phyloP scores from a whole-genome alignment of 495 filamentous ascomycete genomes.

The Trichodelitschia bisporula region DNA sequence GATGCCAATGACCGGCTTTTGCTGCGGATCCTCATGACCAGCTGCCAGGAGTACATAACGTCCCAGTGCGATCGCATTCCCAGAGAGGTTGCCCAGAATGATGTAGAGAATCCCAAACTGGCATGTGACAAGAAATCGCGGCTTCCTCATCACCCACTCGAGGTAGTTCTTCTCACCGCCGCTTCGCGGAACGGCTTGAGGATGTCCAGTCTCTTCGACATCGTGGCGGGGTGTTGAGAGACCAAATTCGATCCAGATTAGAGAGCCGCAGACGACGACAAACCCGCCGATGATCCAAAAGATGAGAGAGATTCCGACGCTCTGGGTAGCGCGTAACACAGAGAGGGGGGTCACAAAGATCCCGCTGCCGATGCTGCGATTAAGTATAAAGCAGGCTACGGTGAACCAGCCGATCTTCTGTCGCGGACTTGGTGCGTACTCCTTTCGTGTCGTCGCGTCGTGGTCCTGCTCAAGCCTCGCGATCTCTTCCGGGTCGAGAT shows the following conservation, averaged over 20 bases:
- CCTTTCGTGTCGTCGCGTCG: too few species aligned
- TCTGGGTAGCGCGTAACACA: slow-evolving; percentile 3
- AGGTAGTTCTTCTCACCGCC: slow-evolving; percentile 30
- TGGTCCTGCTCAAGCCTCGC: too few species aligned
- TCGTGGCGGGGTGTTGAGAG: slow-evolving; percentile 4
- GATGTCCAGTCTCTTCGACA: slow-evolving; percentile 1
- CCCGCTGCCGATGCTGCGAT: too few species aligned
- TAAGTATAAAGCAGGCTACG: too few species aligned
- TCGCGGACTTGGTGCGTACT: too few species aligned
- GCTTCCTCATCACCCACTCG: slow-evolving; percentile 5
- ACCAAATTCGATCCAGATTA: slow-evolving; percentile 5
- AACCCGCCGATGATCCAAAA: slow-evolving; percentile 5
- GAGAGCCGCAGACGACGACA: neutral
- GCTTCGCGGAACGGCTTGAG: slow-evolving; percentile 19
- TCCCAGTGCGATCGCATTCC: slow-evolving; percentile 23
- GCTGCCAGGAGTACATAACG: slow-evolving; percentile 14
- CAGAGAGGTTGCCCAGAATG: slow-evolving; percentile 23
- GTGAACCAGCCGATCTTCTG: too few species aligned
- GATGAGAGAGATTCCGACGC: slow-evolving; percentile 3
- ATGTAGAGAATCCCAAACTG: slow-evolving; percentile 24
- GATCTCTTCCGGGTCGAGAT: too few species aligned
- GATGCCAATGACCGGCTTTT: slow-evolving; percentile 15
- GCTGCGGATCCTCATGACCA: slow-evolving; percentile 4
- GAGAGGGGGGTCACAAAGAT: slow-evolving; percentile 3
- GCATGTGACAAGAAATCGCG: slow-evolving; percentile 15